Percentiles rank a stretch among this genome's conserved stretches.
These are phyloP conservation scores for Cladosporium halotolerans DNA, from an alignment of 2,329 filamentous ascomycete species.

Conservation along the genomic window DNA sequence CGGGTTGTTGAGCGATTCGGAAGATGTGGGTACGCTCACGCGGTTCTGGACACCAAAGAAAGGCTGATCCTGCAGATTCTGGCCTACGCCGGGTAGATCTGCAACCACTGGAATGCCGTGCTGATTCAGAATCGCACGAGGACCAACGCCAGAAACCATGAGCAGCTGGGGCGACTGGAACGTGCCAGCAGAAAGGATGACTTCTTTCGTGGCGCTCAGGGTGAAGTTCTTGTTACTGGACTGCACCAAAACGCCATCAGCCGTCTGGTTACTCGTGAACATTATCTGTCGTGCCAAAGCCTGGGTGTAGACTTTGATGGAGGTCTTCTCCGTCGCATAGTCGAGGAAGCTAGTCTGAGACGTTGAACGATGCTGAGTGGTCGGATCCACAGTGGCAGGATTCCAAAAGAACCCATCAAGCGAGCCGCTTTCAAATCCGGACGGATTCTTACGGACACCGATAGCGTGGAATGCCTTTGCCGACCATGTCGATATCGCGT, in stretches of 20 bases:
- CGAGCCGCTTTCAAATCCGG: constrained; percentile 25
- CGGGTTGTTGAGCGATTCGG: constrained; percentile 13
- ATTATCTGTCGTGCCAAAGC: constrained; percentile 17
- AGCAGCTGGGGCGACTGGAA: constrained; percentile 38
- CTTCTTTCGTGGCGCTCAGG: constrained; percentile 33
- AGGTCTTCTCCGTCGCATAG: constrained; percentile 21
- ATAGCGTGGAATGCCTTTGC: constrained; percentile 22
- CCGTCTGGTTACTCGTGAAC: constrained; percentile 4
- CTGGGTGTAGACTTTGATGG: constrained; percentile 29
- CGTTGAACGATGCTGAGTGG: constrained; percentile 17
- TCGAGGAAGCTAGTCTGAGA: constrained; percentile 27
- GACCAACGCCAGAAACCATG: constrained; percentile 29
- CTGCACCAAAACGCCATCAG: constrained; percentile 11
- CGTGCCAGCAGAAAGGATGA: constrained; percentile 39
- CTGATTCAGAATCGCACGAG: constrained; percentile 26
- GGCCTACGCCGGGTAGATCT: constrained; percentile 26
- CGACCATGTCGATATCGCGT: constrained; percentile 26
- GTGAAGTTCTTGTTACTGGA: constrained; percentile 20
- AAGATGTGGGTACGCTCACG: constrained; percentile 19
- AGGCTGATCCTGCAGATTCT: constrained; percentile 27
- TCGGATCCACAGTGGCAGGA: constrained; percentile 24
- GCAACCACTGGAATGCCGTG: constrained; percentile 26
- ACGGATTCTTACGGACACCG: constrained; percentile 22
- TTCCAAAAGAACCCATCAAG: constrained; percentile 16
- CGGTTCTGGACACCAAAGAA: constrained; percentile 31